A percentile compares a stretch with the other conserved stretches of the same genome.
phyloP scores from a whole-genome alignment of 345 rosid genomes.

The Tarenaya hassleriana region DNA sequence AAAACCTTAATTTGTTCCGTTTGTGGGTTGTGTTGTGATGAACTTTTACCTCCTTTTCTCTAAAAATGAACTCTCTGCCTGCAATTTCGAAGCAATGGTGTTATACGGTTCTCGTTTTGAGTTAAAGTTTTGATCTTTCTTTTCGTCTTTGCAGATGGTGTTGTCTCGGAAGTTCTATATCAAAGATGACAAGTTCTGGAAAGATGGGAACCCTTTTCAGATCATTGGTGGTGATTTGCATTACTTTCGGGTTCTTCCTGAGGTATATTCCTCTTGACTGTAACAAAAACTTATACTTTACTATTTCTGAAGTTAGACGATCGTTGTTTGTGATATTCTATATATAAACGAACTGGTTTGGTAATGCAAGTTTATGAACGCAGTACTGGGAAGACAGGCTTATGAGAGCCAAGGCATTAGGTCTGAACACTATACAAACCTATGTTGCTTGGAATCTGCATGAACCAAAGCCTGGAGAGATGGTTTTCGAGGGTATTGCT shows the following conservation, averaged over 20 bases:
- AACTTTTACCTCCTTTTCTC: no score
- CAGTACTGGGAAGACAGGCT: slow-evolving; percentile 94
- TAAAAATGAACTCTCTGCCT: neutral
- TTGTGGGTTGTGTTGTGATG: no score
- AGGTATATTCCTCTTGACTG: slow-evolving; percentile 36
- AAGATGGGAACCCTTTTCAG: slow-evolving; percentile 59
- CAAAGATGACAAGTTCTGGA: slow-evolving; percentile 72
- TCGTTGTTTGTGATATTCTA: slow-evolving; percentile 3
- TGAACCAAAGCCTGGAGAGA: slow-evolving; percentile 71
- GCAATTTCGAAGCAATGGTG: neutral
- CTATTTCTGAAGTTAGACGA: neutral
- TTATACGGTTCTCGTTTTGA: slow-evolving; percentile 9
- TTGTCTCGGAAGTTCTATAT: slow-evolving; percentile 48
- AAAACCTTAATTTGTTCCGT: no score
- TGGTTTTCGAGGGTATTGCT: slow-evolving; percentile 71
- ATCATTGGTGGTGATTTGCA: slow-evolving; percentile 95
- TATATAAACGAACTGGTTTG: neutral
- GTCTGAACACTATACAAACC: slow-evolving; percentile 76
- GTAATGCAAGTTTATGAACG: slow-evolving; percentile 22
- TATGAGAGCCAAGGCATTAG: slow-evolving; percentile 78
- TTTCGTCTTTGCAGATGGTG: slow-evolving; percentile 15
- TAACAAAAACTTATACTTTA: neutral
- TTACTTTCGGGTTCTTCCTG: slow-evolving; percentile 78
- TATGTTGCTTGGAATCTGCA: slow-evolving; percentile 97
- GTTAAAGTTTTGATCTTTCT: neutral